Conservation (phyloP, 306 rosid species). For the Trichosanthes truncata region DNA sequence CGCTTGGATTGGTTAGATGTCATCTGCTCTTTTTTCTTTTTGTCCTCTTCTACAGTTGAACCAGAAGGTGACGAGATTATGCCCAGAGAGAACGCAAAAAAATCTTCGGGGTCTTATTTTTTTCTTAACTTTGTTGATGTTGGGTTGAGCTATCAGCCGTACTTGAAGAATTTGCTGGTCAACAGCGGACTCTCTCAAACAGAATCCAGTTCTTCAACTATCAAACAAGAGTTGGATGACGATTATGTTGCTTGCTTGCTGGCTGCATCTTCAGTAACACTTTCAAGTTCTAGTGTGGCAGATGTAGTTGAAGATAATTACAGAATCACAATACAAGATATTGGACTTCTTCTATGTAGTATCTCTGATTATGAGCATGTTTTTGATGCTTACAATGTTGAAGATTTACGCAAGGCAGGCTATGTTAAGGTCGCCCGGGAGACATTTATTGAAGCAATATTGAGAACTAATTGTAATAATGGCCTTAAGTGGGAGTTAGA, state of each 20-base stretch:
- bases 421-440: conserved; percentile 78
- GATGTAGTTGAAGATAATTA: conserved; percentile 37
- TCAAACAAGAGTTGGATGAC: conserved; percentile 36
- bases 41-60: conserved; percentile 35
- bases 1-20: conserved; percentile 84
- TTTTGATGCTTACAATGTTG: conserved; percentile 48
- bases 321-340: conserved; percentile 55
- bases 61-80: conserved; percentile 25
- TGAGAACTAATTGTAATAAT: conserved; percentile 64
- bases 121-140: conserved; percentile 67
- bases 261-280: conserved; percentile 74
- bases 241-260: conserved; percentile 65
- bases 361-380: conserved; percentile 32
- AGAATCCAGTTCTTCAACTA: conserved; percentile 32
- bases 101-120: conserved; percentile 40
- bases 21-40: conserved; percentile 50
- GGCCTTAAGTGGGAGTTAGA: conserved; percentile 83
- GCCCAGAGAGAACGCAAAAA: conserved; percentile 23
- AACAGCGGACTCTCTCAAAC: conserved; percentile 32
- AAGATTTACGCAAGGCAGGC: conserved; percentile 55
- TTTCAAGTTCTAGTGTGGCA: conserved; percentile 45
- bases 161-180: conserved; percentile 31
- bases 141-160: conserved; percentile 91
- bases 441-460: conserved; percentile 64
- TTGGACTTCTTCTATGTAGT: conserved; percentile 62